Evolutionary conservation across 257 asterid genomes (phyloP).

Genomic region (Lycium ferocissimum): DNA sequence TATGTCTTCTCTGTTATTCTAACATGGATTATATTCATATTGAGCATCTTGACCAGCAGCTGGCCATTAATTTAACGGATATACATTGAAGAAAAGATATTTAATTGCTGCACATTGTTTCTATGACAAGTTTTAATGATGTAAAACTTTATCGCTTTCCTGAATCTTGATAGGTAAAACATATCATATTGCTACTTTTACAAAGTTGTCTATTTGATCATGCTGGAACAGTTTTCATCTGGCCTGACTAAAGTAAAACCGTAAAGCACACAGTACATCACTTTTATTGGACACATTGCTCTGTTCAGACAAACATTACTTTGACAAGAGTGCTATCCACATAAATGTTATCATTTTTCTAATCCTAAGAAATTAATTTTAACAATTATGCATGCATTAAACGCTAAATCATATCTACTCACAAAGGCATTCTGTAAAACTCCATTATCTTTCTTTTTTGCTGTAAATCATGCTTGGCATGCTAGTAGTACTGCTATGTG

Average conservation of each 20-base stretch:
- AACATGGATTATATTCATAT: slow-evolving; percentile 24
- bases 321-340: slow-evolving; percentile 21
- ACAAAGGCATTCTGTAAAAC: slow-evolving; percentile 6
- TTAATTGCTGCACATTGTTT: slow-evolving; percentile 2
- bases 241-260: slow-evolving; percentile 23
- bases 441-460: slow-evolving; percentile 23
- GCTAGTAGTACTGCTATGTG: slow-evolving; percentile 21
- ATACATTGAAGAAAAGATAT: slow-evolving; percentile 2
- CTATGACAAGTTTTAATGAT: slow-evolving; percentile 4
- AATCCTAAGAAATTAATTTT: slow-evolving; percentile 17
- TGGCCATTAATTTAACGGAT: not conserved
- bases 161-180: not conserved
- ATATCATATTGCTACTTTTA: not conserved
- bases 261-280: not conserved
- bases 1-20: not conserved
- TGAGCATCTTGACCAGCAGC: slow-evolving; percentile 11
- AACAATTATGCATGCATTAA: not conserved
- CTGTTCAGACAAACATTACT: not conserved
- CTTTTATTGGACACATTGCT: slow-evolving; percentile 13
- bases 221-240: slow-evolving; percentile 5
- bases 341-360: not conserved
- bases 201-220: slow-evolving; percentile 13
- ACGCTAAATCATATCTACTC: not conserved
- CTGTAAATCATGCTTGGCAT: slow-evolving; percentile 20
- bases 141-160: not conserved